Percentiles rank a stretch among this genome's conserved stretches.
Evolutionary conservation across 2,329 filamentous ascomycete genomes (phyloP).

Genomic region (Claviceps purpurea): DNA sequence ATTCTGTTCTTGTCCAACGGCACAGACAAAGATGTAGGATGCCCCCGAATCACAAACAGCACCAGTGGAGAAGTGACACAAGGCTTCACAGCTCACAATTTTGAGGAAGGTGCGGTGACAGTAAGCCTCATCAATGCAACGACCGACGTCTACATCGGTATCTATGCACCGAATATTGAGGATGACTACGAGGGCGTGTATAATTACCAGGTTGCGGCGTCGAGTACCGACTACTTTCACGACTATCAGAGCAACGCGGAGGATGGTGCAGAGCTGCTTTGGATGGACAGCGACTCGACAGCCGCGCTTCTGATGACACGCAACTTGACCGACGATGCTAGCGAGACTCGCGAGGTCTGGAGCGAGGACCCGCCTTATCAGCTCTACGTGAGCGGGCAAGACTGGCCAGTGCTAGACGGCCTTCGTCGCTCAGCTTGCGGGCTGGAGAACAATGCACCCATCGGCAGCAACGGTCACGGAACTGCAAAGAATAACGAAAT

Average conservation of each 20-base stretch:
- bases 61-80: constrained; percentile 15
- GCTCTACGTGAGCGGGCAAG: constrained; percentile 59
- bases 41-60: constrained; percentile 13
- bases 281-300: constrained; percentile 73
- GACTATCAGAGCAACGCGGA: constrained; percentile 32
- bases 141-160: constrained; percentile 60
- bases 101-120: constrained; percentile 58
- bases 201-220: constrained; percentile 71
- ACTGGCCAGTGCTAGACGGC: constrained; percentile 49
- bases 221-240: constrained; percentile 68
- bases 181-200: constrained; percentile 51
- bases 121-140: constrained; percentile 44
- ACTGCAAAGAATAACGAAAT: constrained; percentile 10
- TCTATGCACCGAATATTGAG: constrained; percentile 56
- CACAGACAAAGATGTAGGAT: constrained; percentile 16
- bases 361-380: constrained; percentile 48
- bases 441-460: constrained; percentile 50
- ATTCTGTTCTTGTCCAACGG: constrained; percentile 61
- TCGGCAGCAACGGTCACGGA: constrained; percentile 40
- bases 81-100: constrained; percentile 18
- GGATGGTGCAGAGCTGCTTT: constrained; percentile 44
- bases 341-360: constrained; percentile 41
- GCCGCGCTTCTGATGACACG: constrained; percentile 69
- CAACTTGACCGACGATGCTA: constrained; percentile 49
- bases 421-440: constrained; percentile 75